phyloP scores from a whole-genome alignment of 202 grass and related monocot genomes.

The Cymbopogon flexuosus region DNA sequence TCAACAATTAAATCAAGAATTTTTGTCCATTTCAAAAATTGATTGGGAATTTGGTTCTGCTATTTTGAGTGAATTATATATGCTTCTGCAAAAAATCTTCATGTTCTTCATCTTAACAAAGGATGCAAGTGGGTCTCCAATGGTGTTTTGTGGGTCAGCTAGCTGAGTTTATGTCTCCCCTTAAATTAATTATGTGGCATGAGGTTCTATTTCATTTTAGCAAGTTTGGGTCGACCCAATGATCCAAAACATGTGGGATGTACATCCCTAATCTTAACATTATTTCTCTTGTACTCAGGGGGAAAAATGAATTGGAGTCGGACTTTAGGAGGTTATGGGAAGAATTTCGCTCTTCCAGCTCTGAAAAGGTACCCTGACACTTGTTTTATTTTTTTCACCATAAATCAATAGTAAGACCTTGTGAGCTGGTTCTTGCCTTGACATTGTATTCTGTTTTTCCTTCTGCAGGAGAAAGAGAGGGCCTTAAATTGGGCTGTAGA shows the following conservation, averaged over 20 bases:
- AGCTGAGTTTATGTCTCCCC: neutral
- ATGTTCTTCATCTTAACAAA: conserved; percentile 21
- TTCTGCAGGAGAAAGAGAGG: conserved; percentile 92
- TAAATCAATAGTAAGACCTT: conserved; percentile 15
- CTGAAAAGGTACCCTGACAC: conserved; percentile 65
- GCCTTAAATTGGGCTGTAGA: conserved; percentile 95
- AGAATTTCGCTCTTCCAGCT: conserved; percentile 98
- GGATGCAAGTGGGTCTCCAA: neutral
- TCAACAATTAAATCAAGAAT: conserved; percentile 8
- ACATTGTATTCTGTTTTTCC: conserved; percentile 35
- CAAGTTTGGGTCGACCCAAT: neutral
- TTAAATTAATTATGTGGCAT: neutral
- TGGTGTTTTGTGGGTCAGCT: neutral
- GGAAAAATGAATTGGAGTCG: conserved; percentile 81
- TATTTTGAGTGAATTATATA: conserved; percentile 22
- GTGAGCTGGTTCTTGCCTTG: conserved; percentile 25
- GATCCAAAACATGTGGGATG: neutral
- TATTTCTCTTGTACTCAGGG: conserved; percentile 49
- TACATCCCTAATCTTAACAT: conserved; percentile 21
- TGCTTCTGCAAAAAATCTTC: conserved; percentile 10
- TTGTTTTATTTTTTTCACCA: conserved; percentile 30
- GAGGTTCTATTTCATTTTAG: neutral
- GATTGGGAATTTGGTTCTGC: neutral
- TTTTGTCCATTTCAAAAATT: conserved; percentile 11
- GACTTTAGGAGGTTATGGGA: conserved; percentile 98